Conservation (phyloP, 495 filamentous ascomycete species). For the Alectoria sarmentosa region DNA sequence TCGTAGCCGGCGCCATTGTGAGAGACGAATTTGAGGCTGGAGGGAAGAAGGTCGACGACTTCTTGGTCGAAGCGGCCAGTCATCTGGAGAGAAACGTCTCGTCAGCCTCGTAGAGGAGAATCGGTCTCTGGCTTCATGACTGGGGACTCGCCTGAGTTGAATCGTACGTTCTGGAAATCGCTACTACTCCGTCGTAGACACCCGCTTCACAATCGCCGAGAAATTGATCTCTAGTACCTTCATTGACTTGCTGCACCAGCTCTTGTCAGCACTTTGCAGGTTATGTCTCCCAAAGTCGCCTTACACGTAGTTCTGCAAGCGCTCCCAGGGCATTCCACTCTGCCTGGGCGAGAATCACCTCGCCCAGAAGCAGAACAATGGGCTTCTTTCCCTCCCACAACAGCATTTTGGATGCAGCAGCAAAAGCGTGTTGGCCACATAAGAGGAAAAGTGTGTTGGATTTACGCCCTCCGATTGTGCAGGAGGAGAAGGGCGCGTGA, state of each 20-base stretch:
- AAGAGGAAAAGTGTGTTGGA: conserved; percentile 6
- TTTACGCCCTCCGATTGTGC: not conserved
- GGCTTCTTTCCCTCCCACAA: conserved; percentile 23
- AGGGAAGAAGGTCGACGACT: conserved; percentile 53
- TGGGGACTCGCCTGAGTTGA: conserved; percentile 44
- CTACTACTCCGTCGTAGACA: conserved; percentile 50
- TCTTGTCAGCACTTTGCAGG: conserved; percentile 1
- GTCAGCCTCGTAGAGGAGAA: not conserved
- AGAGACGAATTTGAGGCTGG: conserved; percentile 65
- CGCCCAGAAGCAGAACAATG: conserved; percentile 50
- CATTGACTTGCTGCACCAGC: conserved; percentile 45
- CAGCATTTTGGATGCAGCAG: conserved; percentile 16
- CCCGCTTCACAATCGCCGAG: conserved; percentile 46
- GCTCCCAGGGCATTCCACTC: conserved; percentile 51
- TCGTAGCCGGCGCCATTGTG: conserved; percentile 88
- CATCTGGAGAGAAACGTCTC: conserved; percentile 33
- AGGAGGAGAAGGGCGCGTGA: not conserved
- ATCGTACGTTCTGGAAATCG: conserved; percentile 51
- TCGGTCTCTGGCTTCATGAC: not conserved
- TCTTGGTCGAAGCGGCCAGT: conserved; percentile 56
- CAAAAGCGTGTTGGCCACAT: not conserved
- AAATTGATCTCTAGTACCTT: conserved; percentile 46
- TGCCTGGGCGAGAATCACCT: conserved; percentile 44
- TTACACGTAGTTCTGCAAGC: conserved; percentile 48
- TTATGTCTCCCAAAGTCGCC: not conserved